Conservation (phyloP, 1,139 yeast species). For the Yamadazyma aaseri region DNA sequence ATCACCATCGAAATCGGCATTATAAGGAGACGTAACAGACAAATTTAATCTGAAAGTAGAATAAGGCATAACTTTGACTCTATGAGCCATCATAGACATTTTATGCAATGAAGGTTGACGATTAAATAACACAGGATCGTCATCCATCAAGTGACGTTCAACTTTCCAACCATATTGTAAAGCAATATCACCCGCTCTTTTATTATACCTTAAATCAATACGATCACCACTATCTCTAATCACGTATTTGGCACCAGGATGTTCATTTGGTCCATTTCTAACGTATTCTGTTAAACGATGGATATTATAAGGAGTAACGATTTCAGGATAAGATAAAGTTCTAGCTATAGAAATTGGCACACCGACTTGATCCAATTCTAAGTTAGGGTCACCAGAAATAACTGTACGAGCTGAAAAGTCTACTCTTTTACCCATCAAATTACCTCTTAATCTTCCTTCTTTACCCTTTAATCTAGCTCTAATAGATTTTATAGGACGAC, state of each 20-base stretch:
- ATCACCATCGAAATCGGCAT: conserved; percentile 99
- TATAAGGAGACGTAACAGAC: conserved; percentile 97
- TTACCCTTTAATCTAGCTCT: conserved; percentile 99
- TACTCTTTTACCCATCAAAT: conserved; percentile 99
- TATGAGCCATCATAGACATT: conserved; percentile 99
- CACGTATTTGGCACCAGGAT: conserved; percentile 98
- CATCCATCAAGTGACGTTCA: conserved; percentile 95
- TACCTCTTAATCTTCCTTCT: conserved; percentile 98
- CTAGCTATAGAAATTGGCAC: conserved; percentile 96
- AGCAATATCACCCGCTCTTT: conserved; percentile 97
- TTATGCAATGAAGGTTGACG: conserved; percentile 99
- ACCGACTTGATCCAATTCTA: conserved; percentile 97
- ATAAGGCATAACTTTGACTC: conserved; percentile 98
- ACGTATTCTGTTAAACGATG: conserved; percentile 90
- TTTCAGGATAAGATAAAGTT: conserved; percentile 93
- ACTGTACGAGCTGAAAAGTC: conserved; percentile 99
- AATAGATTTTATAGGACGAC: conserved; percentile 96
- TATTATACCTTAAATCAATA: conserved; percentile 93
- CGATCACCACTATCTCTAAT: conserved; percentile 98
- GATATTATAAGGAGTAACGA: conserved; percentile 95
- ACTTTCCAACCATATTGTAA: conserved; percentile 99
- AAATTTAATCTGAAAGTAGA: conserved; percentile 95
- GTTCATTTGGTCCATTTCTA: conserved; percentile 97
- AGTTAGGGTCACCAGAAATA: conserved; percentile 97
- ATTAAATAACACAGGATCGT: conserved; percentile 95